Conservation (phyloP, 73 alveolate species). For the Diophrys sp. region DNA sequence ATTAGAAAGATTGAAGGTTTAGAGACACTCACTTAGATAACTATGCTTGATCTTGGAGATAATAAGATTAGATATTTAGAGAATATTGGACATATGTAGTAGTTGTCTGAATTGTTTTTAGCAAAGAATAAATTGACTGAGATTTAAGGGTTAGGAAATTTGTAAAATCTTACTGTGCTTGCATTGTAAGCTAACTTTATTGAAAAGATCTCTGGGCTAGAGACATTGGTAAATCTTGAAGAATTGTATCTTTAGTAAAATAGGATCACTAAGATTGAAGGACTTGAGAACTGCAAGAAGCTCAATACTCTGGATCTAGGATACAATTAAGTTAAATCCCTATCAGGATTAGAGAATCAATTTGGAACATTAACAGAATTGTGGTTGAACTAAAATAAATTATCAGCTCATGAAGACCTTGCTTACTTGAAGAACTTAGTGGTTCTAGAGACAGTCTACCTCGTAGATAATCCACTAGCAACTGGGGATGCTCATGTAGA, state of each 20-base stretch:
- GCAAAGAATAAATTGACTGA: constrained; percentile 86
- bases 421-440: constrained; percentile 67
- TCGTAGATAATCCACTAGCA: constrained; percentile 87
- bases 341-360: constrained; percentile 75
- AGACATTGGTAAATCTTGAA: constrained; percentile 64
- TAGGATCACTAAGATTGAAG: constrained; percentile 76
- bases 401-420: constrained; percentile 71
- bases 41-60: constrained; percentile 92
- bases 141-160: constrained; percentile 60
- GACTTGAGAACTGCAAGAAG: constrained; percentile 63
- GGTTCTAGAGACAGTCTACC: constrained; percentile 75
- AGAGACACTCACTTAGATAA: constrained; percentile 67
- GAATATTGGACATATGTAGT: constrained; percentile 78
- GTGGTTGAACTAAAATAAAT: constrained; percentile 89
- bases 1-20: constrained; percentile 82
- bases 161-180: constrained; percentile 73
- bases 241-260: constrained; percentile 90
- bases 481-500: constrained; percentile 37
- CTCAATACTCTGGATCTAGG: constrained; percentile 90
- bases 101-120: constrained; percentile 76
- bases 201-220: constrained; percentile 73
- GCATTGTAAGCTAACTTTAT: constrained; percentile 92
- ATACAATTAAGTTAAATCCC: constrained; percentile 77
- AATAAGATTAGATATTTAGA: constrained; percentile 83
- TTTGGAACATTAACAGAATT: constrained; percentile 73